Base-by-base conservation (phyloP, 1,284 basidiomycete genomes). In the Cryptococcus sp. region DNA sequence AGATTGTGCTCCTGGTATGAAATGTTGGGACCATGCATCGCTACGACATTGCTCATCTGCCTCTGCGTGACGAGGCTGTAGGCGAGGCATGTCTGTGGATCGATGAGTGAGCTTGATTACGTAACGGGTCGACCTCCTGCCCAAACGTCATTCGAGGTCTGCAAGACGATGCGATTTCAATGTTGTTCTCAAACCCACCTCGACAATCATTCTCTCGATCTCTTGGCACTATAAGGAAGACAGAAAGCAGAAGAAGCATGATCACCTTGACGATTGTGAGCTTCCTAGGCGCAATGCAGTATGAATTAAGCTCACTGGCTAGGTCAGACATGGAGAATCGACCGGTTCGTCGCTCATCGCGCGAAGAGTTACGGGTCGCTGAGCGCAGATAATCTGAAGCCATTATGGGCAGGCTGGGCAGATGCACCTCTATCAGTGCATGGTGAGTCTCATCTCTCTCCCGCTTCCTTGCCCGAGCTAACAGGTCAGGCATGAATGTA, bases 401-500 rank as follows among this genome's bases (percentile, higher is more conserved):
- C 71, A 5, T 57, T 73, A 23, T 92, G 88, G 88, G 87, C 88
- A 23, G 90, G 90, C 10, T 88, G 85, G 80, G 79, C 78, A 52
- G 87, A 94, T 70, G 82, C 89, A 2, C 82, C 86, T 0, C 77
- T 93, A 4, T 85, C 86, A 16, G 83, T 83, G 57, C 86, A 91
- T 68, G 90, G 89, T 85, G 63, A 68, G 77, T 41, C 21, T 19
- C 28, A 43, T 47, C 33, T 16, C 21, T 33, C 10, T 10, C 11
- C 35, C 44, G 23, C n/a, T n/a, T n/a, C n/a, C n/a, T n/a, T 45
- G 28, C n/a, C 2, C 9, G 51, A 18, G 28, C 38, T 57, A 44
- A 56, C 39, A 6, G 19, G 11, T n/a, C 16, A 43, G 12, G 40
- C 19, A 47, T 32, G 48, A 21, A 45, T 9, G 46, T 39, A 39